Evolutionary conservation across 768 basidiomycete genomes (phyloP), one percentile per base, ranked within the genome.

Genomic region (Boletus huronensis): DNA sequence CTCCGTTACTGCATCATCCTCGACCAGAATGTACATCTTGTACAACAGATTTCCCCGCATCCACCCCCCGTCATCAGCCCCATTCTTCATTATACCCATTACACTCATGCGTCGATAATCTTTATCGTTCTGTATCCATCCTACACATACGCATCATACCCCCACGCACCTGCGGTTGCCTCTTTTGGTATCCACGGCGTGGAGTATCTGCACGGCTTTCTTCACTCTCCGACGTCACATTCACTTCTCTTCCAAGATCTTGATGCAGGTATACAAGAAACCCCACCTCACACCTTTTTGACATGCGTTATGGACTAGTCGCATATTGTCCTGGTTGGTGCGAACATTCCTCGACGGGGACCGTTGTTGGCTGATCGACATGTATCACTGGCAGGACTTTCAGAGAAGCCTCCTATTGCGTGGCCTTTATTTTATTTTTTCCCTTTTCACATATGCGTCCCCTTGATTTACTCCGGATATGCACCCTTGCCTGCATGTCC

Each of bases 111-210:
- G 64, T 49, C 60, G 59, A 57, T 65, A 68, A 64, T 61, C 52
- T 49, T 69, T 66, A 65, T 65, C 68, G 57, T 61, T 70, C 42
- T 70, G 70, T 71, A 70, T 72, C 68, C 64, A 66, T 69, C 66
- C 60, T 62, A 61, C 42, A 46, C 58, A 67, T 55, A 57, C 60
- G 56, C 61, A 63, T 45, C 63, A 67, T 70, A 69, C 60, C 61
- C 63, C 34, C 54, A 53, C 58, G 47, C 55, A 56, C 54, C 42
- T 50, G 55, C 55, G 54, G 52, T 48, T 60, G 54, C 60, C 52
- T 59, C 47, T 55, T 57, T 58, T 58, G 59, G 58, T 53, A 55
- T 43, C 52, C 54, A 45, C 28, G 42, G 32, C 45, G 54, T 58
- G 59, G 57, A 57, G 58, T 54, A 50, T 61, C 48, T 55, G 38